Percentiles rank a stretch among this genome's conserved stretches.
phyloP scores from a whole-genome alignment of 2,329 filamentous ascomycete species.

The Alternaria gaisen region DNA sequence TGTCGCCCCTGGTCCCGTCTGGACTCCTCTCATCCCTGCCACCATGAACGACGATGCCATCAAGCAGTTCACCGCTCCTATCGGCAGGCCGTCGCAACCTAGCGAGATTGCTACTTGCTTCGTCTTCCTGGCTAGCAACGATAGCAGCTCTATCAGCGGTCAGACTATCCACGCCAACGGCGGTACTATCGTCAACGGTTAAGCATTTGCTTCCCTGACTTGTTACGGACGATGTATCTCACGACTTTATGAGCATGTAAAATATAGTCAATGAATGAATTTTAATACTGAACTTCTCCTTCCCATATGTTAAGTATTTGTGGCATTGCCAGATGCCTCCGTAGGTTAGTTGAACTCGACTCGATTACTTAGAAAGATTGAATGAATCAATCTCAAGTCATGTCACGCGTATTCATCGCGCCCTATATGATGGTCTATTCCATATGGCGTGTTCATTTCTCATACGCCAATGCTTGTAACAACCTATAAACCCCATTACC shows the following conservation, averaged over 20 bases:
- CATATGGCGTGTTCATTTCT: not conserved
- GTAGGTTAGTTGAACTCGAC: not conserved
- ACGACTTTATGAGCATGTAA: slow-evolving; percentile 10
- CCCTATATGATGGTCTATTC: not conserved
- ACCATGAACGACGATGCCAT: slow-evolving; percentile 65
- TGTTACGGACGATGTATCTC: not conserved
- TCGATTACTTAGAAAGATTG: not conserved
- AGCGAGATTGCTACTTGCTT: slow-evolving; percentile 84
- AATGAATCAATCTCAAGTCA: not conserved
- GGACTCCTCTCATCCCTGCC: slow-evolving; percentile 55
- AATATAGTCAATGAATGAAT: slow-evolving; percentile 5
- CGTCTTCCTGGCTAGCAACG: slow-evolving; percentile 79
- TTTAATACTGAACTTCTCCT: not conserved
- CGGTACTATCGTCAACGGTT: slow-evolving; percentile 48
- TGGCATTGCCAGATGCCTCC: not conserved
- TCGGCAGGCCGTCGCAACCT: slow-evolving; percentile 80
- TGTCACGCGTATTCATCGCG: not conserved
- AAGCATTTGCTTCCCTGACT: slow-evolving; percentile 6
- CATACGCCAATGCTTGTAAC: not conserved
- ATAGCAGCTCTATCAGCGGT: slow-evolving; percentile 77
- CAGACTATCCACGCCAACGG: slow-evolving; percentile 72
- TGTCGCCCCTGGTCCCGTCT: slow-evolving; percentile 74
- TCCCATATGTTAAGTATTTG: not conserved
- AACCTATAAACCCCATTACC: not conserved
- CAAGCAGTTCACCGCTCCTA: slow-evolving; percentile 76